Evolutionary conservation across 805 yeast genomes (phyloP), one percentile per base, ranked within the genome.

Genomic region (Lipomyces orientalis): DNA sequence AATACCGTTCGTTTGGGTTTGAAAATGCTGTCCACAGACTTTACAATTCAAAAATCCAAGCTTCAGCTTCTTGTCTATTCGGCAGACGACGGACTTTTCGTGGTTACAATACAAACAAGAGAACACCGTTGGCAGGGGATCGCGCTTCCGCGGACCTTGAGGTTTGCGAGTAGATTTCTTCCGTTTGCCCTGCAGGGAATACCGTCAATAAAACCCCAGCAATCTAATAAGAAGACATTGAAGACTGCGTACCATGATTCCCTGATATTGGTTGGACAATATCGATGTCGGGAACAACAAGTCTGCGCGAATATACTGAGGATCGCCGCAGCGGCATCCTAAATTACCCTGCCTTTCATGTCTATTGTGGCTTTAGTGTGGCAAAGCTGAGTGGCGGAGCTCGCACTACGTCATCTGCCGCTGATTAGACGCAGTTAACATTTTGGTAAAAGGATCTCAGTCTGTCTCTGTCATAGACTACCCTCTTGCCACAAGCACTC

Each of bases 1-100:
- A 69, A 35, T 58, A 75, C 77, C 86, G 77, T 91, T 91, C 73
- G 93, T 91, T 58, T 93, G 87, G 3, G 97, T 87, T 78, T 93
- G 98, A 82, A 95, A 94, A 51, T 87, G 85, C 78, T 93, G 98
- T 0, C 98, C 98, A 77, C 99, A 94, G 43, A 93, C 89, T 76
- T 95, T 95, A 79, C 99, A 94, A 70, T 86, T 87, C 67, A 95
- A 80, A 31, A 89, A 87, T 29, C 98, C 99, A 58, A 94, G 84
- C 66, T 90, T 88, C 69, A 88, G 83, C 78, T 90, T 91, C 80
- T 92, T 94, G 78, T 94, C 98, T 79, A 94, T 78, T 8, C 90
- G 86, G 77, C 98, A 93, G 54, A 89, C 85, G 54, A 94, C 97
- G 1, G 97, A 89, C 74, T 89, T 89, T 76, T 94, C 98, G 80